Base-by-base conservation (phyloP, 2,329 filamentous ascomycete genomes). In the Talaromyces rugulosus region DNA sequence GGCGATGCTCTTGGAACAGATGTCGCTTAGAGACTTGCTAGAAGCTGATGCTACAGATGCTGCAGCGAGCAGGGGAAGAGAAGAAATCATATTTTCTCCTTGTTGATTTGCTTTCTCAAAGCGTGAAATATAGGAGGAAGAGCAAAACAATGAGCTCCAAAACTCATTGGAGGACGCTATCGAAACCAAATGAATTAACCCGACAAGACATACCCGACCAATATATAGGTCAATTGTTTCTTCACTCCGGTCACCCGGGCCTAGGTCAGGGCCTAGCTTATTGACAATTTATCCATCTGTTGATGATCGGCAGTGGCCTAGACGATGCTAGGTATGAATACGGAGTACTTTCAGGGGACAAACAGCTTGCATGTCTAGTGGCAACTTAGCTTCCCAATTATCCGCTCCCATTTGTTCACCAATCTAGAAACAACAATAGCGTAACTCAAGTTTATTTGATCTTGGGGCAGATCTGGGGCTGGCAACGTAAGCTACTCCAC, bases 1-100 rank as follows among this genome's bases (percentile, higher is more conserved):
- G 11, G 77, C 71, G 62, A 77, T 74, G 30, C 71, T 66, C 1
- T 73, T 70, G 1, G 75, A 76, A 63, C 76, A 79, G 18, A 78
- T 64, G 56, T 76, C 71, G 42, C 69, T 62, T 33, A 79, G 74
- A n/a, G 73, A 40, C 55, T 44, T 31, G 16, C 23, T 28, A 14
- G 58, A 54, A 34, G 47, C 31, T 7, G 50, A 23, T 31, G 23
- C 58, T n/a, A 33, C 50, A 55, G 54, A 18, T 16, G 54, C 34
- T 40, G 36, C n/a, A 36, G 53, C 18, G 33, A 36, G 16, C 33
- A 33, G 18, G 53, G 33, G 51, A 54, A 33, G 11, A n/a, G 51
- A 33, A 33, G 36, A 40, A 40, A 40, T 14, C 44, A 51, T 51
- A 11, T 27, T 28, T 14, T 2, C 23, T 28, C 9, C 44, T 14